Conservation (phyloP, 1,284 basidiomycete species). For the Anthracocystis setariae region DNA sequence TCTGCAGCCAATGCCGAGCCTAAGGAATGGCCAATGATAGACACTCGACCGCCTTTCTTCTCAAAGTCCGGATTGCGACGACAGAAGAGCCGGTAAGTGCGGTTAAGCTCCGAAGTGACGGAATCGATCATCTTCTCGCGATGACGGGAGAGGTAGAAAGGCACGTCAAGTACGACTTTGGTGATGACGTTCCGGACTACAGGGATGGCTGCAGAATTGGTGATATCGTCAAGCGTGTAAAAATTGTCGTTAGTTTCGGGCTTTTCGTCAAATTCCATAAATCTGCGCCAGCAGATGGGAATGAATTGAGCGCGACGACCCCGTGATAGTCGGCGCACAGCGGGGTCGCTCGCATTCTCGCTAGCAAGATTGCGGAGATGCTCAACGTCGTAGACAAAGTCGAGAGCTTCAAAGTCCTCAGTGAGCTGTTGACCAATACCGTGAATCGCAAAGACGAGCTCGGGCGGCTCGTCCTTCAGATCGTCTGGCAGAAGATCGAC, state of each 20-base stretch:
- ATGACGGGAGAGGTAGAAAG: slow-evolving; percentile 69
- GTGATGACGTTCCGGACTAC: slow-evolving; percentile 54
- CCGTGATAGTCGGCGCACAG: slow-evolving; percentile 40
- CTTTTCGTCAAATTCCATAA: slow-evolving; percentile 63
- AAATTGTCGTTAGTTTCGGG: slow-evolving; percentile 68
- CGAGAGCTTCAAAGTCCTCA: slow-evolving; percentile 54
- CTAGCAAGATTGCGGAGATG: slow-evolving; percentile 48
- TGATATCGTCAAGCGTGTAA: slow-evolving; percentile 69
- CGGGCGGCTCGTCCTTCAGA: slow-evolving; percentile 53
- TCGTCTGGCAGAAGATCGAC: slow-evolving; percentile 35
- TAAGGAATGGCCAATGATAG: slow-evolving; percentile 70
- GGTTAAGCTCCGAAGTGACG: slow-evolving; percentile 63
- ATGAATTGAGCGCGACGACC: slow-evolving; percentile 71
- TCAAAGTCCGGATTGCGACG: slow-evolving; percentile 70
- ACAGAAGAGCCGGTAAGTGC: slow-evolving; percentile 72
- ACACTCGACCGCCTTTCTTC: slow-evolving; percentile 69
- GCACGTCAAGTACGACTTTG: slow-evolving; percentile 71
- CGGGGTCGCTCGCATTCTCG: slow-evolving; percentile 47
- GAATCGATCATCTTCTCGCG: slow-evolving; percentile 70
- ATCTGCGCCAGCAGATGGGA: slow-evolving; percentile 73
- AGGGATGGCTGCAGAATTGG: slow-evolving; percentile 52
- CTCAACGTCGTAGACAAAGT: slow-evolving; percentile 64
- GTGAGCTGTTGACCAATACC: slow-evolving; percentile 63
- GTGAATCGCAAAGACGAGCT: slow-evolving; percentile 59
- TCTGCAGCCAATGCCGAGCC: slow-evolving; percentile 72